Base-by-base conservation (phyloP, 2,329 filamentous ascomycete genomes). In the Pseudogymnoascus sp. region DNA sequence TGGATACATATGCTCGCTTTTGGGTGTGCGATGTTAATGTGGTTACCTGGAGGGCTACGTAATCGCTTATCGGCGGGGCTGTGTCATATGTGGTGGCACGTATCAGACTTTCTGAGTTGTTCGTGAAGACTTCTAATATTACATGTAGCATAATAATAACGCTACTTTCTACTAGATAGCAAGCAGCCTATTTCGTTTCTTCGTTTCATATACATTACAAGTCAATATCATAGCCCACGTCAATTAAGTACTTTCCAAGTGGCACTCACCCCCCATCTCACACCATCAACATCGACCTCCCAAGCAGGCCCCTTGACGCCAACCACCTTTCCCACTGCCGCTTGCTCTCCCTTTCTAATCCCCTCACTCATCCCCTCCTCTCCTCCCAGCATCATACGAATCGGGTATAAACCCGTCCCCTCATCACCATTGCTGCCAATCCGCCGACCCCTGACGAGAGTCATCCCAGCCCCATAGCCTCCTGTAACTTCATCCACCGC, bases 201-300 rank as follows among this genome's bases (percentile, higher is more conserved):
- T 56, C 50, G 50, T 56, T 56, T 36, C 50, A 12, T 56, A 3
- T 34, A 56, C n/a, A 56, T 34, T 34, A 12, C 10, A 14, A 56
- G 16, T 7, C 28, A 10, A 34, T 21, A 16, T 34, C 50, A 56
- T 56, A 56, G n/a, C n/a, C n/a, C 50, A 34, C 50, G 10, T 60
- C 18, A 60, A 40, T 31, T 25, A 59, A 73, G 66, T 46, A 72
- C 69, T 63, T 71, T 71, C 73, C 73, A 74, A 34, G 73, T 69
- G 64, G 73, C 71, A 59, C 71, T 72, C 67, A 74, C 70, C n/a
- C 71, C 69, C 72, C 72, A 74, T 66, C 68, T 72, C 56, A 65
- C 66, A 2, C 68, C 71, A 4, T 72, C 70, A 42, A 72, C 37
- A 12, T 67, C 46, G 16, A 73, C 66, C 60, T 74, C 71, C 73